phyloP scores from a whole-genome alignment of 108 stramenopile species.

The Skeletonema marinoi region DNA sequence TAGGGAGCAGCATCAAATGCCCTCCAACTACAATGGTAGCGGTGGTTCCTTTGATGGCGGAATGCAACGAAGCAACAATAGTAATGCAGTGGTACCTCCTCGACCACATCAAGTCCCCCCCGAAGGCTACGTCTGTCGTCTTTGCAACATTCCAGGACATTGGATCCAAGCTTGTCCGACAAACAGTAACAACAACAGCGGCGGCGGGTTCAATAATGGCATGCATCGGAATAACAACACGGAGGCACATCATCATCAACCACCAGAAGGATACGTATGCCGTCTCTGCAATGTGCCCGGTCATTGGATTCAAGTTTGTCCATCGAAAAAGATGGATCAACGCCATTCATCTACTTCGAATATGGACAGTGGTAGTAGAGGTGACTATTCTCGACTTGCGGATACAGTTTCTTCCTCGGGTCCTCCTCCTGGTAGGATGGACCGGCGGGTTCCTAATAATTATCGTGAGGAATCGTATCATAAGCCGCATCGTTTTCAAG shows the following conservation, averaged over 20 bases:
- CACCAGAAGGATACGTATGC: background rate
- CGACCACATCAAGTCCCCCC: background rate
- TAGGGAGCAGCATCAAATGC: too few species aligned
- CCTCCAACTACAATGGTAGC: too few species aligned
- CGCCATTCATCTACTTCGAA: background rate
- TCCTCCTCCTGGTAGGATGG: background rate
- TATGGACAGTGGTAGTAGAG: background rate
- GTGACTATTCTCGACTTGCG: background rate
- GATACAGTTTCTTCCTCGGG: background rate
- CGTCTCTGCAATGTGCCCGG: background rate
- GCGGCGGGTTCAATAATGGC: too few species aligned
- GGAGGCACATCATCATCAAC: background rate
- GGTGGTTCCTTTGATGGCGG: too few species aligned
- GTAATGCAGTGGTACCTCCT: background rate
- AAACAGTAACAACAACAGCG: background rate
- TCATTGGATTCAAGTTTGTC: slow-evolving; percentile 2
- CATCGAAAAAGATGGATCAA: background rate
- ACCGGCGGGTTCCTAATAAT: background rate
- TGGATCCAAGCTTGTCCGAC: background rate
- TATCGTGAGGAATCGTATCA: background rate
- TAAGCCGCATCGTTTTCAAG: background rate
- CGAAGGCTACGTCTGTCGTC: too few species aligned
- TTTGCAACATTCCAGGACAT: background rate
- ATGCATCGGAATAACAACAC: background rate
- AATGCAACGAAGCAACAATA: too few species aligned